These are phyloP conservation scores for Tylopilus sp. DNA, from an alignment of 768 basidiomycete species.

Conservation along the genomic window DNA sequence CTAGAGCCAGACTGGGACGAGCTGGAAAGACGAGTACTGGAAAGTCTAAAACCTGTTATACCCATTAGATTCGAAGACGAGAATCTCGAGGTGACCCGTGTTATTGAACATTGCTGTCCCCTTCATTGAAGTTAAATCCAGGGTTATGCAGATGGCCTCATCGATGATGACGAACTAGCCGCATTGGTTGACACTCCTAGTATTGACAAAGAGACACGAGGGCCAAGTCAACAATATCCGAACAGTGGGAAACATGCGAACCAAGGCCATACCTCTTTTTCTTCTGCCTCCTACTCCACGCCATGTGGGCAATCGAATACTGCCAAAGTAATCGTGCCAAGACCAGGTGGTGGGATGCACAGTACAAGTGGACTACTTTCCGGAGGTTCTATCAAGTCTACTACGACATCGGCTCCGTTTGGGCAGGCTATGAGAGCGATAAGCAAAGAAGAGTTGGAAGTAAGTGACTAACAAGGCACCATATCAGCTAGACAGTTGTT, in stretches of 20 bases:
- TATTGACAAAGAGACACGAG: background rate
- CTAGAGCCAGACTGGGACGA: constrained; percentile 60
- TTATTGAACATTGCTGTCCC: background rate
- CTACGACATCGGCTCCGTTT: background rate
- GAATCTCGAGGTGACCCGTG: constrained; percentile 20
- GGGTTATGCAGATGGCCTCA: constrained; percentile 35
- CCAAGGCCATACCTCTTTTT: background rate
- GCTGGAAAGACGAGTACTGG: constrained; percentile 16
- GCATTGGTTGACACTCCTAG: constrained; percentile 14
- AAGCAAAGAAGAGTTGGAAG: constrained; percentile 22
- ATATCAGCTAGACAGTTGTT: constrained; percentile 3
- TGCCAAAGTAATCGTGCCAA: background rate
- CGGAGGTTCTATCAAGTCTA: background rate
- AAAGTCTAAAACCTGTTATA: constrained; percentile 9
- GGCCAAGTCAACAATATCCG: background rate
- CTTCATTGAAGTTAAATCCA: constrained; percentile 9
- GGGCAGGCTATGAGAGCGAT: background rate
- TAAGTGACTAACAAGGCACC: constrained; percentile 2
- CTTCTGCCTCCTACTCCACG: background rate
- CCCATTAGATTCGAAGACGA: constrained; percentile 1
- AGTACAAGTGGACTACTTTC: background rate
- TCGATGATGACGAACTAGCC: constrained; percentile 34
- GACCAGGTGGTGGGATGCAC: background rate
- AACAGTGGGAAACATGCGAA: background rate
- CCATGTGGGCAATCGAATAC: background rate